Base-by-base conservation (phyloP, 2,329 filamentous ascomycete species). In the Diplodia sapinea region DNA sequence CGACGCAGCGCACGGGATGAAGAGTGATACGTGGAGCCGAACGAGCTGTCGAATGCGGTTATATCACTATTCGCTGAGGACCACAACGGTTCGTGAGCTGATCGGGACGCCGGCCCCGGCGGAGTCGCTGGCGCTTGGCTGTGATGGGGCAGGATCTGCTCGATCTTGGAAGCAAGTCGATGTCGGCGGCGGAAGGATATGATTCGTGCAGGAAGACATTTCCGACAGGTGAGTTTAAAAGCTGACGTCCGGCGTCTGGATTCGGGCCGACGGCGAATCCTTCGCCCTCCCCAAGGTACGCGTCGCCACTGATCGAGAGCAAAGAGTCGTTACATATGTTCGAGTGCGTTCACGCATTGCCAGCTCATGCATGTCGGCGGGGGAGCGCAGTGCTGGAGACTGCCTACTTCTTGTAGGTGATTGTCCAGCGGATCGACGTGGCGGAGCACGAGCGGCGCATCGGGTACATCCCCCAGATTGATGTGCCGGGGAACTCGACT, bases 391-490 rank as follows among this genome's bases (percentile, higher is more conserved):
- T 47, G 5, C 4, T 47, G 43, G 12, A 52, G 3, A 26, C 50
- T 52, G 50, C 20, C 11, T 17, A 0, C 6, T 29, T 23, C 49
- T 15, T 5, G 20, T 17, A 13, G 11, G 23, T 9, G 20, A 6
- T 17, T 26, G 26, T 52, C 50, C 50, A 20, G 50, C 7, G 50
- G 51, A 55, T 36, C 52, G 52, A 23, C 52, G n/a, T 13, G 52
- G 52, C 20, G 50, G 50, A 52, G 50, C 50, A 15, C 11, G 36
- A 12, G 11, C 11, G 2, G 36, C 23, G 23, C n/a, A 52, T 52
- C 50, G 4, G 23, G 43, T 26, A 31, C 52, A 55, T 56, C 52
- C 52, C 52, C 52, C 52, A 20, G 52, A 56, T 31, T 52, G 50
- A 52, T 52, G 26, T 52, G 50, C 50, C 52, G 31, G 31, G 23